Base-by-base conservation (phyloP, 1,139 yeast genomes). In the Suhomyces coccinellae region DNA sequence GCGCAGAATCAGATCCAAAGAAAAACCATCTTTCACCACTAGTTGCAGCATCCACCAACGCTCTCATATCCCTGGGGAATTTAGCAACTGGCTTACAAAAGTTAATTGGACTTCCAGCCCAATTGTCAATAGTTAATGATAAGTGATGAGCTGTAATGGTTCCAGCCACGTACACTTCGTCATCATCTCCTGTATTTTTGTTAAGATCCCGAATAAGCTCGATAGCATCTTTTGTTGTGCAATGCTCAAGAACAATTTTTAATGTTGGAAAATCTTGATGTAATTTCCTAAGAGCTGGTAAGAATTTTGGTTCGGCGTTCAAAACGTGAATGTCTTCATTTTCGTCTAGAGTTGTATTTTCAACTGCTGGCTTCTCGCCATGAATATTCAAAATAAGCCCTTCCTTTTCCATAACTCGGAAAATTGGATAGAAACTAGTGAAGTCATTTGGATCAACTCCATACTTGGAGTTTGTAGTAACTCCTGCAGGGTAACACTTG, bases 71-170 rank as follows among this genome's bases (percentile, higher is more conserved):
- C 27, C 71, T 75, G 24, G 98, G 97, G 33, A 91, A 72, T 63
- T 93, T 93, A 30, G 99, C 99, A 39, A 93, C 99, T 8, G 99
- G 99, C 65, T 95, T 93, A 73, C 99, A 93, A 67, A 85, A 93
- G 60, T 93, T 89, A 59, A 89, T 80, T 33, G 98, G 91, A 61
- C 90, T 87, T 4, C 98, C 98, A 5, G 97, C 97, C 97, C 98
- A 95, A 53, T 83, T 83, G 63, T 95, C 98, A 43, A 95, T 83
- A 3, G 96, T 91, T 47, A 93, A 72, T 46, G 79, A 87, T 50
- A 93, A 74, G 63, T 93, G 99, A 63, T 93, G 99, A 4, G 97
- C 98, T 10, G 99, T 93, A 52, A 93, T 87, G 3, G 97, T 83
- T 1, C 96, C 99, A 17, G 93, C 91, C 3, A 93, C 97, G 33